Evolutionary conservation across 2,329 filamentous ascomycete genomes (phyloP), one percentile per base, ranked within the genome.

Genomic region (Fusarium buharicum): DNA sequence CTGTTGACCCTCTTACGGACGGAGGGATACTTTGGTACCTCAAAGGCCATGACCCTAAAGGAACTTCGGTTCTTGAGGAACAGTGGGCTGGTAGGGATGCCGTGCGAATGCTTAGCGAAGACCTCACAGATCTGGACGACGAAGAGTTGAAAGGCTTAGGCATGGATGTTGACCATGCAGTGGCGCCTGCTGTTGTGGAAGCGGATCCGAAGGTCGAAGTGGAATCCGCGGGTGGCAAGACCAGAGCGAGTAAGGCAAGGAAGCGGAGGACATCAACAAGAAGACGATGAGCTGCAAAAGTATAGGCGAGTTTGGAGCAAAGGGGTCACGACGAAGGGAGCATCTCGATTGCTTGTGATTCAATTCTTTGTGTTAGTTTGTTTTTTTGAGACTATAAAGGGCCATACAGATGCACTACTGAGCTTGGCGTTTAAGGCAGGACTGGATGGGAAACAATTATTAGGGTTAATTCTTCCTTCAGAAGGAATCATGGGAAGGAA

Each of bases 11-110:
- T 12, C 79, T 92, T 39, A 84, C 84, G 3, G 83, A 89, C 44
- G 94, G 94, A 55, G 94, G 94, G 30, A 81, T 96, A 12, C 87
- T 92, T 8, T 97, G 93, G 92, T 97, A 96, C 75, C 84, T 97
- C 56, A 86, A 91, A 70, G 84, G 86, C 9, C 96, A 96, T 72
- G 86, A 95, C 47, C 90, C 91, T 1, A 50, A 86, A 49, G 94
- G 93, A 53, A 96, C 92, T 0, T 94, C 90, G 1, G 86, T 94
- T 10, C 81, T 91, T 51, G 89, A 90, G 64, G 90, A 94, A 75
- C 83, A 87, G 48, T 76, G 74, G 72, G 70, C 85, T 1, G 91
- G 89, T 2, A 84, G 88, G 30, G 90, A 93, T 51, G 86, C 90
- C 1, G 77, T 82, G 31, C 79, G 84, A 24, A 81, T 79, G 67